phyloP scores from a whole-genome alignment of 768 basidiomycete genomes.

The Sutorius australiensis region DNA sequence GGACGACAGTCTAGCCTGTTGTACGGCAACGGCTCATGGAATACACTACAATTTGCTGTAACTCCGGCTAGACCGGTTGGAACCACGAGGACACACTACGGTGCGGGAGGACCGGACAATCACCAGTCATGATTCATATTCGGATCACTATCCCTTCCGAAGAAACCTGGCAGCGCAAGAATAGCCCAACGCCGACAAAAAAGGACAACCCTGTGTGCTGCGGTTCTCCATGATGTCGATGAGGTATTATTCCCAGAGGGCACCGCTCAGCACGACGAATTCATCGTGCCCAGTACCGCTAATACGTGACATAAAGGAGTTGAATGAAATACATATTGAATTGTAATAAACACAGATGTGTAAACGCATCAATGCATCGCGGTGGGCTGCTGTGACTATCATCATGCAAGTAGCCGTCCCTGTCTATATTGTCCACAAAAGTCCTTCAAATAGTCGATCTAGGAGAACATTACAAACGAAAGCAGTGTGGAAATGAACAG shows the following conservation, averaged over 20 bases:
- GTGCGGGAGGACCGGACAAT: too few relatives aligned
- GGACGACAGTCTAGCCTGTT: too few relatives aligned
- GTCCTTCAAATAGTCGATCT: not conserved
- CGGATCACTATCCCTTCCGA: not conserved
- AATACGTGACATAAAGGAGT: not conserved
- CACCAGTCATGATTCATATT: not conserved
- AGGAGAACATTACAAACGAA: conserved; percentile 6
- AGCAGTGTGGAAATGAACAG: conserved; percentile 11
- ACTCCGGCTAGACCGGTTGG: too few relatives aligned
- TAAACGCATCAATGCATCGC: not conserved
- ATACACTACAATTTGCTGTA: too few relatives aligned
- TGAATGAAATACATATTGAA: not conserved
- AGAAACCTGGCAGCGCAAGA: not conserved
- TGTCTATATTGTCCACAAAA: not conserved
- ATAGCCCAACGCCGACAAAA: not conserved
- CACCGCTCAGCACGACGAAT: too few relatives aligned
- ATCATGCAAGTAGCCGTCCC: not conserved
- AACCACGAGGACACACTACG: too few relatives aligned
- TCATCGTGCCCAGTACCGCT: not conserved
- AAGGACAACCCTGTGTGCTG: not conserved
- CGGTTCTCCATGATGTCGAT: too few relatives aligned
- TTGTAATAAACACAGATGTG: not conserved
- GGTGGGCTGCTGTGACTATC: not conserved
- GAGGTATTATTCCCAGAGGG: too few relatives aligned
- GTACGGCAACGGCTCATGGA: too few relatives aligned